A percentile compares a stretch with the other conserved stretches of the same genome.
These are phyloP conservation scores for Dalbergia cultrata DNA, from an alignment of 306 rosid species.

Conservation along the genomic window DNA sequence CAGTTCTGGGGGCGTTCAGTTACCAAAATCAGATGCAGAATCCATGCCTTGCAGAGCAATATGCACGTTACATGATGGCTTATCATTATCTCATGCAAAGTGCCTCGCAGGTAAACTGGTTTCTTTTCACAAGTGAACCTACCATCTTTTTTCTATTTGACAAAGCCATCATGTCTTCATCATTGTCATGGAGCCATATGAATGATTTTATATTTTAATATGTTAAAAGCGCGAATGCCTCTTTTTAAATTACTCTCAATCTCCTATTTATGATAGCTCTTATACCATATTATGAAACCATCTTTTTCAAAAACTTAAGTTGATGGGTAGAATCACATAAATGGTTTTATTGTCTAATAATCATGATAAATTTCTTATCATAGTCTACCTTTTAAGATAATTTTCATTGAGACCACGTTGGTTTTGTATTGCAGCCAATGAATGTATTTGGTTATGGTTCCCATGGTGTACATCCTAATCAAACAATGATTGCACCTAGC, in stretches of 20 bases:
- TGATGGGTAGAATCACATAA: too few species aligned
- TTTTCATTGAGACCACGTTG: conserved; percentile 7
- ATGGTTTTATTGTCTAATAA: too few species aligned
- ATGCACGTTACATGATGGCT: conserved; percentile 74
- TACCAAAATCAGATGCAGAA: conserved; percentile 77
- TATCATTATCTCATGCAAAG: conserved; percentile 76
- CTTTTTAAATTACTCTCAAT: too few species aligned
- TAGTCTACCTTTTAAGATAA: conserved; percentile 15
- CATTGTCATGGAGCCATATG: too few species aligned
- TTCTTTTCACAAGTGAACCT: too few species aligned
- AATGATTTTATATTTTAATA: too few species aligned
- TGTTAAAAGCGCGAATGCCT: too few species aligned
- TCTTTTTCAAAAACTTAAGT: too few species aligned
- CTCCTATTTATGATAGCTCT: too few species aligned
- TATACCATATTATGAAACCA: too few species aligned
- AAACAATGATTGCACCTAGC: conserved; percentile 56
- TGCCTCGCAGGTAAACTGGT: conserved; percentile 63
- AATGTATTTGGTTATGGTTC: conserved; percentile 68
- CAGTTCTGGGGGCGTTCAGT: conserved; percentile 59
- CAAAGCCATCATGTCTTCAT: too few species aligned
- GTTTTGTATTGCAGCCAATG: conserved; percentile 59
- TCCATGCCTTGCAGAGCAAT: conserved; percentile 68
- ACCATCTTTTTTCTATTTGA: too few species aligned
- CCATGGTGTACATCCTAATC: conserved; percentile 59
- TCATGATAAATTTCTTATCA: not conserved